Conservation (phyloP, 2,329 filamentous ascomycete species). For the Stagonosporopsis cucurbitacearum region DNA sequence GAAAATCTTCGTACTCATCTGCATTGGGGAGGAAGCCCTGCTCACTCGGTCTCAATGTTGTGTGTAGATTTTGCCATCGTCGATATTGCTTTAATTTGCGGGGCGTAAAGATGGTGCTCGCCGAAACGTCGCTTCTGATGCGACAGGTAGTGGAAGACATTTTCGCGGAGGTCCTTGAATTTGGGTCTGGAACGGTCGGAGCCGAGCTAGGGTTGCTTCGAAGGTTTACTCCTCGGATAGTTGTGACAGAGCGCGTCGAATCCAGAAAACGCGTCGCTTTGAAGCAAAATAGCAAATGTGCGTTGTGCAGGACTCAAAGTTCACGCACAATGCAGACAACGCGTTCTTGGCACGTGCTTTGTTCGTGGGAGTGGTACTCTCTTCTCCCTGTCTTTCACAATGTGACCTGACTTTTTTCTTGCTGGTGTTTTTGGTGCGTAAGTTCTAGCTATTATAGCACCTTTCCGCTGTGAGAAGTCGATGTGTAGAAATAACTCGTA, state of each 20-base stretch:
- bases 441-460: background rate
- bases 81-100: conserved; percentile 39
- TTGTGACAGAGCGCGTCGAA: background rate
- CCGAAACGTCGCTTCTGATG: conserved; percentile 25
- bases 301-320: background rate
- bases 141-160: conserved; percentile 8
- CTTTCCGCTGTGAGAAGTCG: background rate
- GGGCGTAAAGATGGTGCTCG: conserved; percentile 32
- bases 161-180: background rate
- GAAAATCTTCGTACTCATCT: conserved; percentile 38
- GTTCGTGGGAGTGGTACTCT: conserved; percentile 2
- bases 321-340: background rate
- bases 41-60: conserved; percentile 25
- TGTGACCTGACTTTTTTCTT: background rate
- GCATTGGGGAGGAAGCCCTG: conserved; percentile 35
- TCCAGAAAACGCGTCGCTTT: background rate
- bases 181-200: conserved; percentile 4
- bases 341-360: conserved; percentile 8
- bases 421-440: background rate
- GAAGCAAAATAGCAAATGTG: background rate
- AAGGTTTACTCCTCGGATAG: background rate
- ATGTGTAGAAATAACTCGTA: conserved; percentile 1
- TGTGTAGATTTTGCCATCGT: conserved; percentile 35
- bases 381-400: background rate
- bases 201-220: background rate